Conservation (phyloP, 2,329 filamentous ascomycete species). For the Lachnellula subtilissima region DNA sequence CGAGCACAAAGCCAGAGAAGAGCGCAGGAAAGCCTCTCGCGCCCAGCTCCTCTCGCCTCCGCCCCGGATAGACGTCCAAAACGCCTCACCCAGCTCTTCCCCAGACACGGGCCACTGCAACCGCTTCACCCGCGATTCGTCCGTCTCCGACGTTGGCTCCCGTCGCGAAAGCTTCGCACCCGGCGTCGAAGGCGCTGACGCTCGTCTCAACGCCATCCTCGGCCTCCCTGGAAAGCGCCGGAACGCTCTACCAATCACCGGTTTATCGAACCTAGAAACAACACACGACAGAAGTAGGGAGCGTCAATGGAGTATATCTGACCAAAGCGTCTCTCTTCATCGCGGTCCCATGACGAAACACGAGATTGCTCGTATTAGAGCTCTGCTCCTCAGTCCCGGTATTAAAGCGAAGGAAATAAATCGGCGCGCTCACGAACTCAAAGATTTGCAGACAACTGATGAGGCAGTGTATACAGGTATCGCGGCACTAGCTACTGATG, state of each 20-base stretch:
- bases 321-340: conserved; percentile 36
- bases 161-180: conserved; percentile 18
- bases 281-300: conserved; percentile 17
- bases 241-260: conserved; percentile 40
- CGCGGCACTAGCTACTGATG: conserved; percentile 19
- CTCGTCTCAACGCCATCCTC: conserved; percentile 32
- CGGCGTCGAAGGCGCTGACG: conserved; percentile 24
- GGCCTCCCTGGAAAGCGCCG: conserved; percentile 31
- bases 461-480: conserved; percentile 18
- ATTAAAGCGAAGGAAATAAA: conserved; percentile 82
- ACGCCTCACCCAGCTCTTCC: conserved; percentile 30
- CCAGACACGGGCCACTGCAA: conserved; percentile 10
- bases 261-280: conserved; percentile 38
- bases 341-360: conserved; percentile 51
- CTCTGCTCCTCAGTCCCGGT: conserved; percentile 76
- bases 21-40: conserved; percentile 36
- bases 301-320: conserved; percentile 49
- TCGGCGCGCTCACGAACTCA: conserved; percentile 48
- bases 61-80: conserved; percentile 43
- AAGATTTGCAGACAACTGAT: conserved; percentile 18
- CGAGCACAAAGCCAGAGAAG: conserved; percentile 28
- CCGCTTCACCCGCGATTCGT: conserved; percentile 19
- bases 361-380: conserved; percentile 76
- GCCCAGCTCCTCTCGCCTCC: conserved; percentile 44
- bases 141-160: conserved; percentile 26